Evolutionary conservation across 352 stramenopile genomes (phyloP).

Genomic region (Pythium volutum): DNA sequence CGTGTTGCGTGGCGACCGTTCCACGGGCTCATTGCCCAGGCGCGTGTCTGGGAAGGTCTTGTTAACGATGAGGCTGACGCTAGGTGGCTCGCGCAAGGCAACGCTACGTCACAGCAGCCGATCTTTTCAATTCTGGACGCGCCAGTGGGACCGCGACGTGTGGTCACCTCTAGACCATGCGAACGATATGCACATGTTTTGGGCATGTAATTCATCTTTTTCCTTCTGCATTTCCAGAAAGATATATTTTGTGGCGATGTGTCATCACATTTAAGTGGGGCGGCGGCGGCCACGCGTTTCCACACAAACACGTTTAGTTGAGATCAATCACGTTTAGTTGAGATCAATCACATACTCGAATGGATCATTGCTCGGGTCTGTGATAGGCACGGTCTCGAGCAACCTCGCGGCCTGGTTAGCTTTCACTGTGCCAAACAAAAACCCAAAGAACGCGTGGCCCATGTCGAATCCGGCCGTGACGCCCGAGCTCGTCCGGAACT

Average conservation of each 20-base stretch:
- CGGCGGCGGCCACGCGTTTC: too few relatives aligned
- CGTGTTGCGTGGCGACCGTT: conserved; percentile 1
- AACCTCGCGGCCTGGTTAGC: background rate
- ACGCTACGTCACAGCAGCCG: background rate
- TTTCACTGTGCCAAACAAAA: background rate
- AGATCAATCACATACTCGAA: conserved; percentile 33
- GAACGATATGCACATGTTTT: background rate
- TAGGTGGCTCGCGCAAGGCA: background rate
- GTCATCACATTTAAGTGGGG: too few relatives aligned
- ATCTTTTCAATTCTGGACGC: background rate
- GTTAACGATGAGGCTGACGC: background rate
- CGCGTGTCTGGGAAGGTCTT: background rate
- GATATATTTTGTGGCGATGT: background rate
- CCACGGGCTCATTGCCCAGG: conserved; percentile 1
- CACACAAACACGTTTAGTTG: too few relatives aligned
- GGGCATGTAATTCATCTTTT: too few relatives aligned
- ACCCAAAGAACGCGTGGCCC: conserved; percentile 40
- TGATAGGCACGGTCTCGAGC: conserved; percentile 41
- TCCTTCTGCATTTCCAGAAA: background rate
- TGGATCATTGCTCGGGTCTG: conserved; percentile 34
- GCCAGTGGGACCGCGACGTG: background rate
- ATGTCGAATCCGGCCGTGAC: conserved; percentile 63
- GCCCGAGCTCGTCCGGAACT: conserved; percentile 58
- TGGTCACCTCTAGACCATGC: background rate
- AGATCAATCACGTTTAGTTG: too few relatives aligned